Percentiles rank a stretch among this genome's conserved stretches.
Conservation (phyloP, 2,329 filamentous ascomycete genomes). For the Ophiostoma populinum region DNA sequence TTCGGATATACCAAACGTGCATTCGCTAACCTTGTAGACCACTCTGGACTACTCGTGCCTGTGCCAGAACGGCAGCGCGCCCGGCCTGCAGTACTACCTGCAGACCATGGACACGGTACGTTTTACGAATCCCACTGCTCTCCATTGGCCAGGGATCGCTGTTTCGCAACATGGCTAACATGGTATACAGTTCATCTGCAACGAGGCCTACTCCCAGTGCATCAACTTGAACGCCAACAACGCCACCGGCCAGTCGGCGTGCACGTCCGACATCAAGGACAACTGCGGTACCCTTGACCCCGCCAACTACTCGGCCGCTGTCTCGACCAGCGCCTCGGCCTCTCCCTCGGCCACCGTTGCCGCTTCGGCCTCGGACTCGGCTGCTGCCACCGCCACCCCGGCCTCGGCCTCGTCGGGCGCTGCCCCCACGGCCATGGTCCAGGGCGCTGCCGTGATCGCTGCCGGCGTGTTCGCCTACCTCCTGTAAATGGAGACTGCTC, state of each 20-base stretch:
- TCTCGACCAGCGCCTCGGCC: slow-evolving; percentile 11
- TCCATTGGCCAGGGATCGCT: not conserved
- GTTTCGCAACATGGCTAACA: not conserved
- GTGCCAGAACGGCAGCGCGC: slow-evolving; percentile 30
- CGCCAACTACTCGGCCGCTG: slow-evolving; percentile 14
- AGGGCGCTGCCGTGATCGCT: slow-evolving; percentile 30
- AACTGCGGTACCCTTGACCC: slow-evolving; percentile 30
- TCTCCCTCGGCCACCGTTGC: slow-evolving; percentile 7
- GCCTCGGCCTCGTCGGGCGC: slow-evolving; percentile 13
- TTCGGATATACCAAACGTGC: not conserved
- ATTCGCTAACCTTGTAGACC: slow-evolving; percentile 15
- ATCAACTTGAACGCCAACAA: slow-evolving; percentile 25
- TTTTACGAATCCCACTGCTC: not conserved
- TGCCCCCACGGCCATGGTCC: slow-evolving; percentile 21
- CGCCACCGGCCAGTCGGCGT: slow-evolving; percentile 16
- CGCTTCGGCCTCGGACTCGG: not conserved
- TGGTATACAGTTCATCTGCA: slow-evolving; percentile 29
- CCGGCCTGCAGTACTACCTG: slow-evolving; percentile 34
- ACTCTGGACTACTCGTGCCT: slow-evolving; percentile 30
- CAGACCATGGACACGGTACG: slow-evolving; percentile 31
- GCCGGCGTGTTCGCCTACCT: slow-evolving; percentile 35
- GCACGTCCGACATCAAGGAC: slow-evolving; percentile 27
- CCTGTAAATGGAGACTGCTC: slow-evolving; percentile 19
- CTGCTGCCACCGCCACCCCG: slow-evolving; percentile 6
- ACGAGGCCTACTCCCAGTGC: slow-evolving; percentile 30